Percentiles rank a stretch among this genome's conserved stretches.
phyloP scores from a whole-genome alignment of 1,284 basidiomycete species.

The Mycena citricolor region DNA sequence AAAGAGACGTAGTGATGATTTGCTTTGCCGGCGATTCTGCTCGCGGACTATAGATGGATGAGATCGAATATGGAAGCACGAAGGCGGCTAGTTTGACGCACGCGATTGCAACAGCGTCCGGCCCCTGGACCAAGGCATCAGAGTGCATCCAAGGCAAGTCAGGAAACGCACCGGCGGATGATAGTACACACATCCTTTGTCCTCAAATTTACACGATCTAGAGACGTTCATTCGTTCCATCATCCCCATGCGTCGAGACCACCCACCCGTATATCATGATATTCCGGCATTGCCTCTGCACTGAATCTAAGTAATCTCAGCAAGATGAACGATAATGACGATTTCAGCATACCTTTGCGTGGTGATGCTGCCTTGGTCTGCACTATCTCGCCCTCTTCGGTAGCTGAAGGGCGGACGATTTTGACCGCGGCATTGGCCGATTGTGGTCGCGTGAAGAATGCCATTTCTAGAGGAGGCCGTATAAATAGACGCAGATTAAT shows the following conservation, averaged over 20 bases:
- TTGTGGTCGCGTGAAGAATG: slow-evolving; percentile 19
- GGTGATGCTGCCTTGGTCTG: slow-evolving; percentile 1
- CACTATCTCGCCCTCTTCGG: slow-evolving; percentile 5
- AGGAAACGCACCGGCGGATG: slow-evolving; percentile 68
- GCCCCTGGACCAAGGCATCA: slow-evolving; percentile 17
- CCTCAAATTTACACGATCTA: slow-evolving; percentile 83
- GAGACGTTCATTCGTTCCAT: no score
- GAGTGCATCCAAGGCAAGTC: neutral
- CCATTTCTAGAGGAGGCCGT: no score
- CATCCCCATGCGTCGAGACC: neutral
- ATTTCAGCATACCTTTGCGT: slow-evolving; percentile 13
- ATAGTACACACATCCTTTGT: slow-evolving; percentile 81
- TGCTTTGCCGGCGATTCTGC: slow-evolving; percentile 45
- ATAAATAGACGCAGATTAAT: no score
- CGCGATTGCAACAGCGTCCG: slow-evolving; percentile 30
- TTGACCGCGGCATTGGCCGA: slow-evolving; percentile 19
- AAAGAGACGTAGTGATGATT: slow-evolving; percentile 28
- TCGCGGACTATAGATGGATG: slow-evolving; percentile 35
- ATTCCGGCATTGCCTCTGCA: slow-evolving; percentile 82
- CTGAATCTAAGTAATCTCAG: slow-evolving; percentile 47
- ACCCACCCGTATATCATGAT: slow-evolving; percentile 83
- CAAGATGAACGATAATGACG: neutral
- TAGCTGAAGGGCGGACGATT: slow-evolving; percentile 14
- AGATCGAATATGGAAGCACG: slow-evolving; percentile 13
- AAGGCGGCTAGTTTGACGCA: slow-evolving; percentile 12